A percentile compares a stretch with the other conserved stretches of the same genome.
Evolutionary conservation across 192 early-diverging fungal species (phyloP).

Genomic region (Rhizoclosmatium sp.): DNA sequence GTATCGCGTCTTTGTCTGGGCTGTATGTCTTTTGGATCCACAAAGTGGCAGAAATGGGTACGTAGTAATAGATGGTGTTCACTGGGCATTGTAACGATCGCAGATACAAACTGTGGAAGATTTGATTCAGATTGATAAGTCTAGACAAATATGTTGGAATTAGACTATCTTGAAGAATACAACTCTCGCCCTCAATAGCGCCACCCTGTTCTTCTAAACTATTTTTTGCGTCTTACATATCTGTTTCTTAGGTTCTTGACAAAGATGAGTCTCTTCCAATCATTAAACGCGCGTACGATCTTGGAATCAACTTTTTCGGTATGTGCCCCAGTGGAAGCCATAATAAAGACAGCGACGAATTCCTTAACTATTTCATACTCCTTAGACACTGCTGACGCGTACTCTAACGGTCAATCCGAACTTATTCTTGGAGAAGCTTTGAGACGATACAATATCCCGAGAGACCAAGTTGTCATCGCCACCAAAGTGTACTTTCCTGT

Average conservation of each 20-base stretch:
- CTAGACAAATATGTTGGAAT: too few species aligned
- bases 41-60: slow-evolving; percentile 39
- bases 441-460: slow-evolving; percentile 55
- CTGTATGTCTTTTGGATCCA: slow-evolving; percentile 54
- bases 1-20: slow-evolving; percentile 59
- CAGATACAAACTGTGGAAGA: too few species aligned
- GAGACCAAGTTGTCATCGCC: slow-evolving; percentile 64
- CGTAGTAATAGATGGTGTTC: not conserved
- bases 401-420: slow-evolving; percentile 64
- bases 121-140: too few species aligned
- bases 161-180: not conserved
- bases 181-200: not conserved
- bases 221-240: not conserved
- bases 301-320: slow-evolving; percentile 60
- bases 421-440: slow-evolving; percentile 64
- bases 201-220: not conserved
- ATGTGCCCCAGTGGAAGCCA: slow-evolving; percentile 21
- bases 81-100: too few species aligned
- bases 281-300: slow-evolving; percentile 56
- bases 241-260: slow-evolving; percentile 11
- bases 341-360: not conserved
- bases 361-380: slow-evolving; percentile 1
- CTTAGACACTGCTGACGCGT: slow-evolving; percentile 63
- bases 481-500: slow-evolving; percentile 53
- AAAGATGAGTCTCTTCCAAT: slow-evolving; percentile 51